Percentiles rank a stretch among this genome's conserved stretches.
phyloP scores from a whole-genome alignment of 495 filamentous ascomycete genomes.

The Podospora bellae-mahoneyi region DNA sequence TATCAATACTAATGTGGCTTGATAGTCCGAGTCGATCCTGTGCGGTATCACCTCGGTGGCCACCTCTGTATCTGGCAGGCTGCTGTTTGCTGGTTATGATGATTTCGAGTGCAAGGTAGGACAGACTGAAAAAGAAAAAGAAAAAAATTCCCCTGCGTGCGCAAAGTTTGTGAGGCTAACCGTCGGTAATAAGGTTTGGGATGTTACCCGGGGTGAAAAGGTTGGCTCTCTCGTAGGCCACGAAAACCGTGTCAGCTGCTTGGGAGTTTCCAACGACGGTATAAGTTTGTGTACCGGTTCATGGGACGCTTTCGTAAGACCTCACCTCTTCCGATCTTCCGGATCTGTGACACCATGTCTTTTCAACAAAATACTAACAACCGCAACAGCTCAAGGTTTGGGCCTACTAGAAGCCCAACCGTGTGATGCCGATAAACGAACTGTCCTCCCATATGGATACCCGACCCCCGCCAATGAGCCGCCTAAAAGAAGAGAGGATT shows the following conservation, averaged over 20 bases:
- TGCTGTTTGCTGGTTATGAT: conserved; percentile 96
- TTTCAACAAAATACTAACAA: conserved; percentile 18
- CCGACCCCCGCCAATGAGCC: conserved; percentile 26
- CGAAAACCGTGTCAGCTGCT: conserved; percentile 97
- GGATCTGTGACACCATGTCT: neutral
- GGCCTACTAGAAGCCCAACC: conserved; percentile 54
- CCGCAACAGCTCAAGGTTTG: conserved; percentile 74
- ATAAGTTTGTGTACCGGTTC: conserved; percentile 99
- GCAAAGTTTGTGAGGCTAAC: neutral
- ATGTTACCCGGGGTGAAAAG: conserved; percentile 92
- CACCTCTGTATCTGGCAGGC: conserved; percentile 92
- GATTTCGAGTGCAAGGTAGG: conserved; percentile 99
- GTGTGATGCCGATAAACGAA: conserved; percentile 26
- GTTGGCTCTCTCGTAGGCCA: conserved; percentile 94
- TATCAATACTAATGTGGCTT: conserved; percentile 14
- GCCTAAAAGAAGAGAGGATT: conserved; percentile 27
- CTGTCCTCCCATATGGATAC: conserved; percentile 30
- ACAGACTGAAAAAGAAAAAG: neutral
- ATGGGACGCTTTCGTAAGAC: conserved; percentile 94
- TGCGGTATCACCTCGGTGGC: conserved; percentile 98
- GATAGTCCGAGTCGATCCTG: conserved; percentile 88
- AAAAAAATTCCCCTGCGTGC: neutral
- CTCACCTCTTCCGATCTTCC: neutral
- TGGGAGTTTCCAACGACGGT: conserved; percentile 97
- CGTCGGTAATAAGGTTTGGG: conserved; percentile 79